phyloP scores from a whole-genome alignment of 768 basidiomycete genomes.

The Pleurotus tuoliensis region DNA sequence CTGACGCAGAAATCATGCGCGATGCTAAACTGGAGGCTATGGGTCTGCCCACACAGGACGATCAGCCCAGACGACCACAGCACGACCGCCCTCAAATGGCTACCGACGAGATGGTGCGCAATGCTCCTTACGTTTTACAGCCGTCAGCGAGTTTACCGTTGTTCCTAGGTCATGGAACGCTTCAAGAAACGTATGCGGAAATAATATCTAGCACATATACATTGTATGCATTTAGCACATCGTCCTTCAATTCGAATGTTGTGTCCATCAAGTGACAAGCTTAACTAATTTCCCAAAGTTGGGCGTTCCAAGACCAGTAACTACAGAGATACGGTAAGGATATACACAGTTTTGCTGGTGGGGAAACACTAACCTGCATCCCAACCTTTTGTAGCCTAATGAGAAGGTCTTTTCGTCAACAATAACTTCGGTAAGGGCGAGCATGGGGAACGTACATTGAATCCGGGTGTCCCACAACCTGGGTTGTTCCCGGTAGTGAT shows the following conservation, averaged over 20 bases:
- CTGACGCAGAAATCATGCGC: conserved; percentile 83
- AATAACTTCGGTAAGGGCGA: background rate
- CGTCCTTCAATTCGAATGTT: background rate
- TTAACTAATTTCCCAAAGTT: conserved; percentile 46
- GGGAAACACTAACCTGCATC: conserved; percentile 43
- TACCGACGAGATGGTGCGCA: conserved; percentile 82
- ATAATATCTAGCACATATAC: conserved; percentile 25
- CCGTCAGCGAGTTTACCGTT: background rate
- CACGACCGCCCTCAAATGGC: conserved; percentile 73
- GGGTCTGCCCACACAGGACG: conserved; percentile 62
- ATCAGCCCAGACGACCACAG: conserved; percentile 41
- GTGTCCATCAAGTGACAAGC: conserved; percentile 21
- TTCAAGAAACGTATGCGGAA: conserved; percentile 96
- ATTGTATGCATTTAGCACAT: conserved; percentile 7
- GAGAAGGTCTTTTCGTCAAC: conserved; percentile 2
- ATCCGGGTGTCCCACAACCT: conserved; percentile 62
- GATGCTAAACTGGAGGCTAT: conserved; percentile 87
- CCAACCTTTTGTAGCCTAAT: conserved; percentile 51
- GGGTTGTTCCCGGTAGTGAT: conserved; percentile 53
- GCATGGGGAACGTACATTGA: conserved; percentile 43
- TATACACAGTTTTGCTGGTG: background rate
- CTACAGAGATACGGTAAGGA: conserved; percentile 17
- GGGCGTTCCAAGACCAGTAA: conserved; percentile 53
- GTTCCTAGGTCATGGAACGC: conserved; percentile 80
- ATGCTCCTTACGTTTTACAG: background rate